Base-by-base conservation (phyloP, 139 green algal species). In the Trebouxia sp. region DNA sequence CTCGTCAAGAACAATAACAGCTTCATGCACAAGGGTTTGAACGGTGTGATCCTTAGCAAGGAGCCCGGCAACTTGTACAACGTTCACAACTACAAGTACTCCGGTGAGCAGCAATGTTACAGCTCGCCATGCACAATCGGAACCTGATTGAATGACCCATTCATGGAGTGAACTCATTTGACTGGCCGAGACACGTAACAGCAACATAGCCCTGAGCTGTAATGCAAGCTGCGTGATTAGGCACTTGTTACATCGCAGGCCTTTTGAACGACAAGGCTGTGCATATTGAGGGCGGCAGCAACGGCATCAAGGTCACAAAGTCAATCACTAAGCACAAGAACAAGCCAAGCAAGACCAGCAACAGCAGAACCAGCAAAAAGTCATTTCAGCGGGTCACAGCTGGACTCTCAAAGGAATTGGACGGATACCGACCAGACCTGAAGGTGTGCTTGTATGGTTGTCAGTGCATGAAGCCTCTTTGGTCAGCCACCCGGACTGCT, bases 71-170 rank as follows among this genome's bases (percentile, higher is more conserved):
- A 95, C 86, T 82, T 95, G 86, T 91, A 88, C 85, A 93, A 94
- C 88, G 89, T 88, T 80, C 70, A 91, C 89, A 89, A 77, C 83
- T 97, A 93, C 92, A 97, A 96, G 85, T 90, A 92, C 87, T 94
- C 89, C 51, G 92, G 92, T 93, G 76, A 43, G 86, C 17, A 38
- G 10, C 0, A 6, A 55, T 5, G n/a, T n/a, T n/a, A n/a, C n/a
- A n/a, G n/a, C n/a, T n/a, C n/a, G n/a, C n/a, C n/a, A n/a, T n/a
- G n/a, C n/a, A n/a, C n/a, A n/a, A n/a, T n/a, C n/a, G n/a, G n/a
- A n/a, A n/a, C n/a, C n/a, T n/a, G n/a, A n/a, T n/a, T n/a, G n/a
- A n/a, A n/a, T n/a, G n/a, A n/a, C n/a, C n/a, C n/a, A n/a, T n/a
- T n/a, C n/a, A n/a, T n/a, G n/a, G n/a, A n/a, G n/a, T n/a, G n/a